These are phyloP conservation scores for Lecanoromycetidae sp. DNA, from an alignment of 2,329 filamentous ascomycete genomes.

Conservation along the genomic window DNA sequence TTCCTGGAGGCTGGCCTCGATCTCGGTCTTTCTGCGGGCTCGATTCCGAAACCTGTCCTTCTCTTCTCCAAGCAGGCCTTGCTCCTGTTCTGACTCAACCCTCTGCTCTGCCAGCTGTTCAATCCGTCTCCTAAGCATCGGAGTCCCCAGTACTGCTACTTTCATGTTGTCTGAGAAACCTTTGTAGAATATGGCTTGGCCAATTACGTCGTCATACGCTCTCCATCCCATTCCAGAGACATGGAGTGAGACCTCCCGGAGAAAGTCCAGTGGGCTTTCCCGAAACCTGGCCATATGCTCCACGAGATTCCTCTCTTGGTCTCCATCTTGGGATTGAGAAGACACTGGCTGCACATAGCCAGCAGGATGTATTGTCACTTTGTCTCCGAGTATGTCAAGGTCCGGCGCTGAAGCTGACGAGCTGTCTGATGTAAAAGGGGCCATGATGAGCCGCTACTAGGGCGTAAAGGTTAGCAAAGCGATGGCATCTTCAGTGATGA, in stretches of 20 bases:
- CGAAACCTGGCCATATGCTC: slow-evolving; percentile 81
- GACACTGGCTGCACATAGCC: slow-evolving; percentile 47
- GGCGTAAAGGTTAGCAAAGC: not conserved
- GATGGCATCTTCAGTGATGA: not conserved
- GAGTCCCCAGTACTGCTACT: slow-evolving; percentile 58
- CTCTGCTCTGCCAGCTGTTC: slow-evolving; percentile 62
- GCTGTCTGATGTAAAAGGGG: not conserved
- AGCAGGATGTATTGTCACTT: slow-evolving; percentile 62
- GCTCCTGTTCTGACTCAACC: slow-evolving; percentile 59
- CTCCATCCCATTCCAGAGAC: slow-evolving; percentile 92
- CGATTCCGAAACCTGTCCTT: slow-evolving; percentile 15
- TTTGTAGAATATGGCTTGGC: slow-evolving; percentile 83
- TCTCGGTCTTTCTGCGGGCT: slow-evolving; percentile 45
- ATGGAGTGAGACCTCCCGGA: slow-evolving; percentile 86
- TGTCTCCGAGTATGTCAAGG: slow-evolving; percentile 61
- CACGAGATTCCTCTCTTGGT: slow-evolving; percentile 36
- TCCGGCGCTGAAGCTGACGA: slow-evolving; percentile 53
- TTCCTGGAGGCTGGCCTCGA: slow-evolving; percentile 63
- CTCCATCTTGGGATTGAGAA: slow-evolving; percentile 35
- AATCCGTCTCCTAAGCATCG: slow-evolving; percentile 63
- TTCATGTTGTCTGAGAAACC: slow-evolving; percentile 92
- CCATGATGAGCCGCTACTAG: not conserved
- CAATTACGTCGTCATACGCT: slow-evolving; percentile 79
- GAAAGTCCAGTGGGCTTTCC: slow-evolving; percentile 59
- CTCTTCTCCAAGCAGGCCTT: slow-evolving; percentile 23